Evolutionary conservation across 2,329 filamentous ascomycete species (phyloP), one percentile per base, ranked within the genome.

Genomic region (Botryotinia globosa): DNA sequence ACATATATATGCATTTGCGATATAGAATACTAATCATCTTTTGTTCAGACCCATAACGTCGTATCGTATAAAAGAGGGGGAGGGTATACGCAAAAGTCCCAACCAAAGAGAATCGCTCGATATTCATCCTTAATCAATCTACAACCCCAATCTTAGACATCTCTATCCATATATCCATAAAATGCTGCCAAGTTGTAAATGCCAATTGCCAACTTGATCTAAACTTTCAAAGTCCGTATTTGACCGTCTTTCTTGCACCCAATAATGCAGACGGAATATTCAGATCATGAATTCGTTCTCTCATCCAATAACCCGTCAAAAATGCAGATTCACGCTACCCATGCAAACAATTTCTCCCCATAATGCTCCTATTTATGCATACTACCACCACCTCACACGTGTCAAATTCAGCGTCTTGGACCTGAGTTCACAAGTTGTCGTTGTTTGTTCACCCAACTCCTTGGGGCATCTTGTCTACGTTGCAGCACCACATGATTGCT

Each of bases 401-500:
- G 8, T 22, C 37, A n/a, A 45, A 34, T 59, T 69, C 54, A 69
- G 54, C 80, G 75, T 73, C 79, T 76, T 34, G 79, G 78, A 22
- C 78, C 78, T 20, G 79, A 73, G 72, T 90, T 90, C 76, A 91
- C 88, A 84, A 90, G 85, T 80, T 90, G 88, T 80, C 93, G 88
- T 85, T 96, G 93, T 85, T 92, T 94, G 79, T 92, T 92, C 77
- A 97, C 83, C 92, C 92, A 97, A 82, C 92, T 94, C 82, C 89
- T 91, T 22, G 92, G 91, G 77, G 88, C 87, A 77, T 95, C 92
- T 77, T 89, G 89, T 77, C 92, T 87, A 76, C 93, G 85, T 80
- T 94, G 91, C 75, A 97, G 83, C 71, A 93, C 89, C 59, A 95
- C 91, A 75, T 92, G 92, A 81, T 94, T 95, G 83, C 92, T 94